phyloP scores from a whole-genome alignment of 2,329 filamentous ascomycete species.

The Cytospora schulzeri region DNA sequence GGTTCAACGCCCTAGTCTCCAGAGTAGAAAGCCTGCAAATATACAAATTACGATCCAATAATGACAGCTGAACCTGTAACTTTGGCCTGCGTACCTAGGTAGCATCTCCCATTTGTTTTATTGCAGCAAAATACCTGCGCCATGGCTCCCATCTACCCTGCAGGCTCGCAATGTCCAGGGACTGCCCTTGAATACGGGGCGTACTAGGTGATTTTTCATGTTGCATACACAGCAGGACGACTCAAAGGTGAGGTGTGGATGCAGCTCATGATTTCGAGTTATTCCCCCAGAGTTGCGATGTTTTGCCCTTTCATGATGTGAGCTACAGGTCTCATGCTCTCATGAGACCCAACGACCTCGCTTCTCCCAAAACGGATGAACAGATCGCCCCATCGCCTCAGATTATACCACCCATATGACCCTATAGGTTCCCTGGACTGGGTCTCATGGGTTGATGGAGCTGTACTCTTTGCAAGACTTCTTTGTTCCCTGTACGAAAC shows the following conservation, averaged over 20 bases:
- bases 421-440: too few relatives aligned
- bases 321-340: too few relatives aligned
- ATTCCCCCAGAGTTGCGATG: too few relatives aligned
- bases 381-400: too few relatives aligned
- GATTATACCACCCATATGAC: too few relatives aligned
- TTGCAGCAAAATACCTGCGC: neutral
- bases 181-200: too few relatives aligned
- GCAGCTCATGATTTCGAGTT: neutral
- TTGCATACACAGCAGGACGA: neutral
- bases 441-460: too few relatives aligned
- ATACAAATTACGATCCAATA: neutral
- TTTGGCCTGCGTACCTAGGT: neutral
- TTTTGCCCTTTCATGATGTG: too few relatives aligned
- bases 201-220: neutral
- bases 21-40: neutral
- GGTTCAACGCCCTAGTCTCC: neutral
- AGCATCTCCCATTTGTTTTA: too few relatives aligned
- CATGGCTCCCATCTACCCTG: neutral
- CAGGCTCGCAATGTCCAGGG: neutral
- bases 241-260: neutral
- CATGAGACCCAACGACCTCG: neutral
- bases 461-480: too few relatives aligned
- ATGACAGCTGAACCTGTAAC: neutral
- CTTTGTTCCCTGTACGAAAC: too few relatives aligned
- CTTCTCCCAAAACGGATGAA: neutral